These are phyloP conservation scores for Balansia obtecta DNA, from an alignment of 2,329 filamentous ascomycete genomes.

Conservation along the genomic window DNA sequence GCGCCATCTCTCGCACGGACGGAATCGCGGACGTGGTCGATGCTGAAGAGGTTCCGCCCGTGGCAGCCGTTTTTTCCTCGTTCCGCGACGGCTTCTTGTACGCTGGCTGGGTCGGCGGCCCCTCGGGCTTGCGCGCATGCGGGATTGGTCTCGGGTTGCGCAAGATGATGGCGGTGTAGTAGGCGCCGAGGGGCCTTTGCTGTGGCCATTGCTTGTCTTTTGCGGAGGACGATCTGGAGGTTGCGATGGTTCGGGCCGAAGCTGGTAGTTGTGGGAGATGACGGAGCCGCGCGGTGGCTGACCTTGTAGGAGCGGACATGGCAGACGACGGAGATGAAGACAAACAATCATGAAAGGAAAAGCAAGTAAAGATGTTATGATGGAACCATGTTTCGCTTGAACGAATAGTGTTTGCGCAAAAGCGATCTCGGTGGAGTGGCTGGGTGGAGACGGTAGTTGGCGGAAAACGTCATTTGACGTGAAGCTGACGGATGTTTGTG, in stretches of 20 bases:
- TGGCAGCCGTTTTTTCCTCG: constrained; percentile 17
- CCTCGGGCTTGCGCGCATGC: constrained; percentile 28
- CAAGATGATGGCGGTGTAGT: constrained; percentile 48
- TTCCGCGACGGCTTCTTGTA: constrained; percentile 6
- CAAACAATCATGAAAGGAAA: not conserved
- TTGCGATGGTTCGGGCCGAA: constrained; percentile 17
- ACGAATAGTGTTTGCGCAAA: too few relatives aligned
- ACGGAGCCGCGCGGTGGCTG: constrained; percentile 19
- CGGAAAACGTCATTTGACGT: constrained; percentile 3
- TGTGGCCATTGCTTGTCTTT: constrained; percentile 21
- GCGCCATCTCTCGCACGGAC: constrained; percentile 22
- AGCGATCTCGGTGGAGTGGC: too few relatives aligned
- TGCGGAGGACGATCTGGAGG: constrained; percentile 10
- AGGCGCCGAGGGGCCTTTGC: constrained; percentile 38
- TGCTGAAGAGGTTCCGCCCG: constrained; percentile 4
- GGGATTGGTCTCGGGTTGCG: constrained; percentile 29
- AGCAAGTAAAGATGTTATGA: too few relatives aligned
- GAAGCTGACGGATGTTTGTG: too few relatives aligned
- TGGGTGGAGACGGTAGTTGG: not conserved
- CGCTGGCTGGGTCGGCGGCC: constrained; percentile 19
- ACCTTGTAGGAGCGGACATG: constrained; percentile 20
- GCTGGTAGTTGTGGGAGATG: constrained; percentile 14
- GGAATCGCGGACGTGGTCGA: constrained; percentile 7
- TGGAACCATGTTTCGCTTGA: too few relatives aligned
- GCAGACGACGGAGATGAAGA: not conserved